Base-by-base conservation (phyloP, 2,329 filamentous ascomycete species). In the Teratosphaeria viscida region DNA sequence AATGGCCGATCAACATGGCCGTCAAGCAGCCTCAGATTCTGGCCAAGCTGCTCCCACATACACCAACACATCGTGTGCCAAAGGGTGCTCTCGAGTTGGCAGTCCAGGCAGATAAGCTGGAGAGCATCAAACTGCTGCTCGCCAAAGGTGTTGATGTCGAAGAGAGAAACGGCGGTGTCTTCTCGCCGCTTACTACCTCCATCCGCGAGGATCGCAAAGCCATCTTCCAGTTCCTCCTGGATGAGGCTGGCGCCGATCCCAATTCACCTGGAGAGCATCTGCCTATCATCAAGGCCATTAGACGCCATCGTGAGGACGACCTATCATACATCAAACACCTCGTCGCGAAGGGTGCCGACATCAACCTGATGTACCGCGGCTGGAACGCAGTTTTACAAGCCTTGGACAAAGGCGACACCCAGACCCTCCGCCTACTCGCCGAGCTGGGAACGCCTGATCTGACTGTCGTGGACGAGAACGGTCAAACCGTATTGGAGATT, bases 1-100 rank as follows among this genome's bases (percentile, higher is more conserved):
- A 88, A 68, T 89, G 86, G 86, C 86, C 86, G 0, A 77, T 88
- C 11, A 85, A 81, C 70, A 85, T 89, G 82, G 85, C 86, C 0
- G 84, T 88, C 56, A 78, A 77, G 61, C 80, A 83, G 39, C 85
- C 86, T 0, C 70, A 72, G 0, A 80, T 89, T 52, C 78, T 88
- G 11, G 78, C 79, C 65, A 81, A 79, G 57, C 76, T 89, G 1
- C 76, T 88, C 0, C 76, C 79, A 0, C 77, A 80, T 1, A 78
- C 87, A 8, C 72, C 80, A 1, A 81, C 85, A 65, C 81, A 82
- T 1, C 80, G 81, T 14, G 80, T 82, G 4, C 84, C 85, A 75
- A 85, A 85, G 71, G 85, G 85, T 6, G 81, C 87, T 0, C 78
- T 88, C 70, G 85, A 88, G 67, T 82, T 84, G 77, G 85, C 85